phyloP scores from a whole-genome alignment of 2,329 filamentous ascomycete species.

The Fusarium sp. region DNA sequence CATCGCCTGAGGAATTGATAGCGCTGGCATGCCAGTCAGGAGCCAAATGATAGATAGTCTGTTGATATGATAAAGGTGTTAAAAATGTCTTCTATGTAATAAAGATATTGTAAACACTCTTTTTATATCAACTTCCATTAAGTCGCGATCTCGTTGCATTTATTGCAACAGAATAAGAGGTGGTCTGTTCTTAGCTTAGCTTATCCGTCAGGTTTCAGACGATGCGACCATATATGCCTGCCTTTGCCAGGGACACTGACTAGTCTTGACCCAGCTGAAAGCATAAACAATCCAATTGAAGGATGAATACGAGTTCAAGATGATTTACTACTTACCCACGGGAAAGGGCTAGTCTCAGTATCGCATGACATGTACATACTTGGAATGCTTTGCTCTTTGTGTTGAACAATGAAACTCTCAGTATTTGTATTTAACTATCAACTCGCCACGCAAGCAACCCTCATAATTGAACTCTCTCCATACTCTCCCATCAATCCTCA shows the following conservation, averaged over 20 bases:
- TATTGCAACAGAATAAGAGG: rapidly evolving
- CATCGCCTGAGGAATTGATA: neutral
- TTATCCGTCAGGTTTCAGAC: neutral
- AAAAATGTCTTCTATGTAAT: neutral
- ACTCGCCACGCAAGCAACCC: too few relatives aligned
- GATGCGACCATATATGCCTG: neutral
- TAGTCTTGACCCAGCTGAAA: rapidly evolving
- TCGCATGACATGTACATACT: neutral
- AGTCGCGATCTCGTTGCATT: neutral
- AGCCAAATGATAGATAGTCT: neutral
- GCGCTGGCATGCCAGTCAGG: rapidly evolving
- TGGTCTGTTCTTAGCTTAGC: neutral
- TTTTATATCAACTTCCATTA: neutral
- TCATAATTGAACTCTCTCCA: neutral
- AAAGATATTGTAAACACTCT: neutral
- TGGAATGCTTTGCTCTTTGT: too few relatives aligned
- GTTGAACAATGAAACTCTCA: rapidly evolving
- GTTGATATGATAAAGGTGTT: rapidly evolving
- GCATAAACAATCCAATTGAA: neutral
- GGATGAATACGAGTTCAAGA: neutral
- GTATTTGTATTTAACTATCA: neutral
- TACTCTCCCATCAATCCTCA: neutral
- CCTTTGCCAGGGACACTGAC: neutral
- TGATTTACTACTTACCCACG: too few relatives aligned
- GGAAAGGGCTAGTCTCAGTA: too few relatives aligned